A percentile compares a stretch with the other conserved stretches of the same genome.
These are phyloP conservation scores for Aspergillus awamori DNA, from an alignment of 2,329 filamentous ascomycete species.

Conservation along the genomic window DNA sequence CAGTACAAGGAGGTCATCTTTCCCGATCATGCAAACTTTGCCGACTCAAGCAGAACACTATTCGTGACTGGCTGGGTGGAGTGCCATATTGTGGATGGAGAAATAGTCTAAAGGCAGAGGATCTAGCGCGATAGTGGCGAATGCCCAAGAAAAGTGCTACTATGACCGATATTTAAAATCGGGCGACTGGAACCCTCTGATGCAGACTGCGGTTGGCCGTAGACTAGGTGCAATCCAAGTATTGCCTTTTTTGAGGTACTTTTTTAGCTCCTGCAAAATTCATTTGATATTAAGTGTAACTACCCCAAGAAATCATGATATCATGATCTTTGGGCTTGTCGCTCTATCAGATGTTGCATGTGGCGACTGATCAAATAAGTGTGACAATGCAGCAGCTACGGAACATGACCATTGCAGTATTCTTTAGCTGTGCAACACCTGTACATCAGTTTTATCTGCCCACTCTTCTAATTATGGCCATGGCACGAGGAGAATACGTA, in stretches of 20 bases:
- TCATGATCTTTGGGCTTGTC: no score
- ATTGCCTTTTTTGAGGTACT: background rate
- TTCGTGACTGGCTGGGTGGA: conserved; percentile 13
- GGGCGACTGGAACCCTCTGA: background rate
- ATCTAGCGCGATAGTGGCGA: background rate
- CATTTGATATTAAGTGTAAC: no score
- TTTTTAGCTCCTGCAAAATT: no score
- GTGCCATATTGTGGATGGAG: background rate
- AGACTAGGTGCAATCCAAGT: background rate
- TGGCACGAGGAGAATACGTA: background rate
- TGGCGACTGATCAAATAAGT: no score
- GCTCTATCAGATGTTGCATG: no score
- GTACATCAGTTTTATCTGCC: background rate
- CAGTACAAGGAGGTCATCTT: conserved; percentile 10
- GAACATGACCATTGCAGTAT: no score
- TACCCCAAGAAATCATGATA: no score
- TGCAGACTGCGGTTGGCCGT: background rate
- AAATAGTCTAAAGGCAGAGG: background rate
- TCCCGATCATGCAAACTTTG: conserved; percentile 10
- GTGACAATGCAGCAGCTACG: no score
- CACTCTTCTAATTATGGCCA: background rate
- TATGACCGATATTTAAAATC: background rate
- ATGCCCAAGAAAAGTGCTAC: background rate
- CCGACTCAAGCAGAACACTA: background rate
- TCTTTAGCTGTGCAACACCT: no score